Evolutionary conservation across 805 yeast genomes (phyloP).

Genomic region (Candida caryicola): DNA sequence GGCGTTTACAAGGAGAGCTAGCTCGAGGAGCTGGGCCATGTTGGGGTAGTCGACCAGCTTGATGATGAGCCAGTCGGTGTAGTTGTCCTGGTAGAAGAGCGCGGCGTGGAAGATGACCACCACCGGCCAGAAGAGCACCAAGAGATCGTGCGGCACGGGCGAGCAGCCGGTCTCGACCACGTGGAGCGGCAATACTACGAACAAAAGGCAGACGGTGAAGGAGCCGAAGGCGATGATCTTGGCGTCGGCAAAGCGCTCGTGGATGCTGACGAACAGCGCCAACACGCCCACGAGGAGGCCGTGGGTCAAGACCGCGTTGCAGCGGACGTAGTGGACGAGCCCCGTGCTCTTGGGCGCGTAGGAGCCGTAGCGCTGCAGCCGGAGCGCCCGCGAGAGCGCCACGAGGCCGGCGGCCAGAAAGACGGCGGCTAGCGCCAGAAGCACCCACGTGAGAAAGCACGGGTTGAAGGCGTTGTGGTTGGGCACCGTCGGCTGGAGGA

Average conservation of each 20-base stretch:
- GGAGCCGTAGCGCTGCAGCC: slow-evolving; percentile 14
- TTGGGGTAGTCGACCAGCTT: slow-evolving; percentile 6
- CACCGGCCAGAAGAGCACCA: slow-evolving; percentile 31
- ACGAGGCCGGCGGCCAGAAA: slow-evolving; percentile 5
- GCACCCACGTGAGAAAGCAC: slow-evolving; percentile 23
- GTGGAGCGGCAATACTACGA: slow-evolving; percentile 26
- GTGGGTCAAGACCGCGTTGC: slow-evolving; percentile 18
- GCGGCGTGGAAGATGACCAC: slow-evolving; percentile 15
- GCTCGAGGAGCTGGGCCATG: slow-evolving; percentile 18
- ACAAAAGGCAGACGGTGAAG: slow-evolving; percentile 8
- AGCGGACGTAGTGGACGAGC: slow-evolving; percentile 20
- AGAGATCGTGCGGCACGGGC: slow-evolving; percentile 19
- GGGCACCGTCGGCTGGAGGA: slow-evolving; percentile 21
- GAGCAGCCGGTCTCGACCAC: slow-evolving; percentile 20
- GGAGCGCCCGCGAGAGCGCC: neutral
- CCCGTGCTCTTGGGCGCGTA: slow-evolving; percentile 23
- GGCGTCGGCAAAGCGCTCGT: slow-evolving; percentile 22
- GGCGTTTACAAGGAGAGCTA: slow-evolving; percentile 27
- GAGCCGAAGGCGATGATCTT: slow-evolving; percentile 16
- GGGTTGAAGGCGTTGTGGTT: slow-evolving; percentile 35
- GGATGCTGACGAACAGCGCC: slow-evolving; percentile 15
- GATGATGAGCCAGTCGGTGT: slow-evolving; percentile 23
- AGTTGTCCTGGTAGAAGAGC: slow-evolving; percentile 25
- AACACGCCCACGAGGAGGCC: slow-evolving; percentile 13
- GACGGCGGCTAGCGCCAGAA: slow-evolving; percentile 9